Percentiles rank a stretch among this genome's conserved stretches.
These are phyloP conservation scores for Thelonectria rubi DNA, from an alignment of 2,329 filamentous ascomycete species.

Conservation along the genomic window DNA sequence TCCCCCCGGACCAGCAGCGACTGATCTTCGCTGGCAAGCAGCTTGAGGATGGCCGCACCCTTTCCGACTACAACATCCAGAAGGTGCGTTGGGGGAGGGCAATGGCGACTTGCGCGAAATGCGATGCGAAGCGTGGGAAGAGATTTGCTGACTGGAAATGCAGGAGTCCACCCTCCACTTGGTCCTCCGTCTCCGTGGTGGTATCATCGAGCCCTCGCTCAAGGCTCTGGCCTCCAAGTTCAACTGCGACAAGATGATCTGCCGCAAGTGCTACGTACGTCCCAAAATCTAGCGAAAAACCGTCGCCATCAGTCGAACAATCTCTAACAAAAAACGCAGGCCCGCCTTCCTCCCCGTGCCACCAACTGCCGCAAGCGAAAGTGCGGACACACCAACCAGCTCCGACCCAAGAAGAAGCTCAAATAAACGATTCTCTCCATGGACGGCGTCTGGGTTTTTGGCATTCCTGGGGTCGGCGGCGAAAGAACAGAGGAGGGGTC, in stretches of 20 bases:
- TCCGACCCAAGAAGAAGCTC: conserved; percentile 99
- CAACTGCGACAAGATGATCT: conserved; percentile 99
- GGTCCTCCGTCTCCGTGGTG: conserved; percentile 98
- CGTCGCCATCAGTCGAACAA: conserved; percentile 5
- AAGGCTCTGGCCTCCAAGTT: conserved; percentile 99
- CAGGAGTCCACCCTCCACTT: conserved; percentile 98
- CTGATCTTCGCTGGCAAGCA: conserved; percentile 99
- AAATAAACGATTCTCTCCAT: conserved; percentile 66
- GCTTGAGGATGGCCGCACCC: conserved; percentile 96
- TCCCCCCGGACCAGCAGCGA: conserved; percentile 97
- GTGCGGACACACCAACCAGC: conserved; percentile 99
- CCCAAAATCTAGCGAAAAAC: not conserved
- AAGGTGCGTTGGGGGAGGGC: conserved; percentile 71
- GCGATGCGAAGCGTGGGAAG: not conserved
- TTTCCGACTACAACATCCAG: conserved; percentile 99
- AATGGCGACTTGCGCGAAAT: conserved; percentile 8
- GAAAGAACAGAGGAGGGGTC: conserved; percentile 46
- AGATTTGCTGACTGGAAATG: conserved; percentile 45
- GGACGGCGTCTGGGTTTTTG: conserved; percentile 58
- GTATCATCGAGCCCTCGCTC: conserved; percentile 98
- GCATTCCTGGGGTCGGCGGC: conserved; percentile 50
- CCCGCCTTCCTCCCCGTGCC: conserved; percentile 93
- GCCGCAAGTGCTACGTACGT: conserved; percentile 99
- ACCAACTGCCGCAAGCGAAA: conserved; percentile 99
- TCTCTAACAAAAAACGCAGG: conserved; percentile 51